These are phyloP conservation scores for Pseudohalonectria lignicola DNA, from an alignment of 2,329 filamentous ascomycete species.

Conservation along the genomic window DNA sequence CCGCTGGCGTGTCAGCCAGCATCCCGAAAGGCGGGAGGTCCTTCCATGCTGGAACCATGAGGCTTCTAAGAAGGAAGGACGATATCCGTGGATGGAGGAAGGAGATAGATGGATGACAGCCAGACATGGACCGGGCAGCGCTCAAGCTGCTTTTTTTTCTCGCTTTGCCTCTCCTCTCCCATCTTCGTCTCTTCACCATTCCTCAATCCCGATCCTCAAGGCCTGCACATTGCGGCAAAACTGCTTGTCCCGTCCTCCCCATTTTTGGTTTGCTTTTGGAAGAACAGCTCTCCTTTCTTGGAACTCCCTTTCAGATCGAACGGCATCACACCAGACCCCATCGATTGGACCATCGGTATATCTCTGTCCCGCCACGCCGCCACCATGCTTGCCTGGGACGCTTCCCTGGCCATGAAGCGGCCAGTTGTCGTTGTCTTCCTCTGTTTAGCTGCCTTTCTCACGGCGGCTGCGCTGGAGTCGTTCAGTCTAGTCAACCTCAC, in stretches of 20 bases:
- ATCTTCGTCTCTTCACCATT: neutral
- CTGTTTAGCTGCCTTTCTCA: neutral
- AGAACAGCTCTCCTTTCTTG: conserved; percentile 1
- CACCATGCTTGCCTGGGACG: no score
- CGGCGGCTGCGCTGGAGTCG: neutral
- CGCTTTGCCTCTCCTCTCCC: neutral
- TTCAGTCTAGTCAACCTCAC: neutral
- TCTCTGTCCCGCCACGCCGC: no score
- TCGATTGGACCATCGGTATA: no score
- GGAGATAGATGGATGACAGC: no score
- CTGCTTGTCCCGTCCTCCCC: conserved; percentile 3
- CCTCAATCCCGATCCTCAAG: neutral
- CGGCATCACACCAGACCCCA: no score
- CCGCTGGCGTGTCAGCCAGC: no score
- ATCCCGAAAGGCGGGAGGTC: no score
- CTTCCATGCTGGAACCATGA: no score
- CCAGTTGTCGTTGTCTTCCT: neutral
- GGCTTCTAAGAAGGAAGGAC: no score
- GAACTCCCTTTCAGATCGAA: neutral
- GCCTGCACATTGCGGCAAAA: no score
- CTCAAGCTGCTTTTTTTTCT: neutral
- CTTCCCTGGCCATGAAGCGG: neutral
- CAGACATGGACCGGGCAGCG: no score
- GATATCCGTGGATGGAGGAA: no score
- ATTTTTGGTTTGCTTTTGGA: conserved; percentile 10